Percentiles rank a stretch among this genome's conserved stretches.
Conservation (phyloP, 2,329 filamentous ascomycete species). For the Pestalotiopsis sp. region DNA sequence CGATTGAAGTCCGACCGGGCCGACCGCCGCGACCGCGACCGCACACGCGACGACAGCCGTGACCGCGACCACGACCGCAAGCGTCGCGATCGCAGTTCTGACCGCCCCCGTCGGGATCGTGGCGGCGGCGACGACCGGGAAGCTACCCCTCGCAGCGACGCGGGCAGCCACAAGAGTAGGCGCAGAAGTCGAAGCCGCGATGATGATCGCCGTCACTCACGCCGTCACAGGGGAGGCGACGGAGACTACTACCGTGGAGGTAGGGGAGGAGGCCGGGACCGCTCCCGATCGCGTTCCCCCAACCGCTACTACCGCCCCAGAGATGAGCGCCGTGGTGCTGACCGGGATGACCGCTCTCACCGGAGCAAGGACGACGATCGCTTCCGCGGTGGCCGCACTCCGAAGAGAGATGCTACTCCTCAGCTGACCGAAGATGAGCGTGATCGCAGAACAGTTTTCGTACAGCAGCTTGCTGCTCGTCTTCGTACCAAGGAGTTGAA, state of each 20-base stretch:
- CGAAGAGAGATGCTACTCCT: slow-evolving; percentile 60
- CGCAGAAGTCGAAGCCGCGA: slow-evolving; percentile 80
- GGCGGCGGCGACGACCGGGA: slow-evolving; percentile 61
- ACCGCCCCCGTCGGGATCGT: slow-evolving; percentile 58
- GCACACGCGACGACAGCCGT: slow-evolving; percentile 25
- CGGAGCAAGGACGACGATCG: slow-evolving; percentile 56
- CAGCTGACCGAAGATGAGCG: slow-evolving; percentile 92
- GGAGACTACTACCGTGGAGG: slow-evolving; percentile 74
- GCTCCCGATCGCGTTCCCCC: slow-evolving; percentile 75
- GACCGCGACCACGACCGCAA: slow-evolving; percentile 56
- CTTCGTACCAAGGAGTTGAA: slow-evolving; percentile 91
- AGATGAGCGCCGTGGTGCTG: slow-evolving; percentile 53
- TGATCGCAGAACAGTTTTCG: slow-evolving; percentile 95
- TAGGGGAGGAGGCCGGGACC: slow-evolving; percentile 56
- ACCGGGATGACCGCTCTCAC: slow-evolving; percentile 54
- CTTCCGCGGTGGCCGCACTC: slow-evolving; percentile 35
- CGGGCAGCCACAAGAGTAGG: slow-evolving; percentile 80
- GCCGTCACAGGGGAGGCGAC: slow-evolving; percentile 67
- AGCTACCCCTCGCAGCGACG: slow-evolving; percentile 73
- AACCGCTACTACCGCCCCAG: slow-evolving; percentile 60
- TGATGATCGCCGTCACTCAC: slow-evolving; percentile 73
- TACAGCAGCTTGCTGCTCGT: slow-evolving; percentile 95
- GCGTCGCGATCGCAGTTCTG: slow-evolving; percentile 58
- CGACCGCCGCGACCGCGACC: slow-evolving; percentile 48
- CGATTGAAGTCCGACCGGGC: slow-evolving; percentile 55